Evolutionary conservation across 2,329 filamentous ascomycete species (phyloP), one percentile per base, ranked within the genome.

Genomic region (Paecilomyces sp.): DNA sequence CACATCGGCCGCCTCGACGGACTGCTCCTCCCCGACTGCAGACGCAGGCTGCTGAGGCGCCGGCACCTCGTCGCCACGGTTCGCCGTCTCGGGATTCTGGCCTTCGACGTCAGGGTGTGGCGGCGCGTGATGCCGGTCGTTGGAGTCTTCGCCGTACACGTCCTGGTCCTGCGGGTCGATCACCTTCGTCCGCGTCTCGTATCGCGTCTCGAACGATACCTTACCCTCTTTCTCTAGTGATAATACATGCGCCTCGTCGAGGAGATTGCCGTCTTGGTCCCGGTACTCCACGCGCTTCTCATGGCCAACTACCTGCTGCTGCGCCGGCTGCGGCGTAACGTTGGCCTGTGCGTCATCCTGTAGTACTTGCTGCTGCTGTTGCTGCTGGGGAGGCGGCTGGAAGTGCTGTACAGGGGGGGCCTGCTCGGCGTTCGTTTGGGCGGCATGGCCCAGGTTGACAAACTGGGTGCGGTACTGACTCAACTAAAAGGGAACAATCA

Each of bases 251-350:
- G 92, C 89, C 58, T 89, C 86, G 70, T 93, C 81, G 33, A 99
- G 84, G 33, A 97, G 74, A 70, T 97, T 97, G 65, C 94, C 94
- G 67, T 96, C 83, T 75, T 97, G 91, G 74, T 97, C 94, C 58
- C 94, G 89, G 78, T 96, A 99, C 77, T 97, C 94, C 54, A 97
- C 80, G 66, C 88, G 88, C 77, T 97, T 90, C 75, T 96, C 90
- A 58, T 86, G 81, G 66, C 70, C 82, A 66, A 80, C 74, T 66
- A 76, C 60, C 62, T 65, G 64, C 57, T 61, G 65, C 53, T 66
- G 68, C 57, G 64, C 60, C 55, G 65, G 68, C 62, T 69, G 67
- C 30, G 74, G 65, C 24, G 75, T 77, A 22, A 77, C 71, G 50
- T 60, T 65, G 25, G 70, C 64, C 24, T 71, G 67, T 31, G 67